Base-by-base conservation (phyloP, 2,329 filamentous ascomycete species). In the Ophiostoma tasmaniense region DNA sequence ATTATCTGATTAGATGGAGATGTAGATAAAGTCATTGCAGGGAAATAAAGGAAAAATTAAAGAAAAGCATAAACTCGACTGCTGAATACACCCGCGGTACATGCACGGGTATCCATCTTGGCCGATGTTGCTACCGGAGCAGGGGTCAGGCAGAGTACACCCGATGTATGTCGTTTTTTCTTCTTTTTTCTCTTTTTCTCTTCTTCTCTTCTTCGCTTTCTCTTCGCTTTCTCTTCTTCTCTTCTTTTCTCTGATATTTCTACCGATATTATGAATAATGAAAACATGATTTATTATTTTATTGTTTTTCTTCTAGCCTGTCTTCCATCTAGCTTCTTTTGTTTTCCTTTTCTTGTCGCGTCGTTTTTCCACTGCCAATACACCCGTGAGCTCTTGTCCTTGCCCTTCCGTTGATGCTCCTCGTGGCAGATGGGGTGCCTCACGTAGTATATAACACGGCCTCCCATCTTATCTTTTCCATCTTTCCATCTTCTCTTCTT, bases 1-100 rank as follows among this genome's bases (percentile, higher is more conserved):
- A 64, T 64, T 61, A 64, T 64, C 61, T 64, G 30, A 64, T 64
- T 37, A 64, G 61, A 64, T 64, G 33, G 61, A 64, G 61, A 64
- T 64, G 61, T 61, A 64, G 61, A 64, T 64, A 64, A 64, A 64
- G 28, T 64, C 30, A 6, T 5, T 28, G 45, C 22, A 17, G n/a
- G 11, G 3, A 52, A 10, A 22, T 2, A 33, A 33, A 33, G 33
- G 8, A 33, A 8, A 33, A 8, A 33, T n/a, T n/a, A n/a, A n/a
- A 6, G 6, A 33, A 33, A 33, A 33, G 30, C 30, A 33, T 33
- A 33, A 33, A 33, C 30, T 33, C 30, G 3, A 3, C 42, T 20
- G 42, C n/a, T 3, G 22, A 11, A 25, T 50, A 55, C 50, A 11
- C 50, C 22, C 22, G 13, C 3, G 61, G 11, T 61, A 61, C 55